phyloP scores from a whole-genome alignment of 345 rosid genomes.

The Populus simonii region DNA sequence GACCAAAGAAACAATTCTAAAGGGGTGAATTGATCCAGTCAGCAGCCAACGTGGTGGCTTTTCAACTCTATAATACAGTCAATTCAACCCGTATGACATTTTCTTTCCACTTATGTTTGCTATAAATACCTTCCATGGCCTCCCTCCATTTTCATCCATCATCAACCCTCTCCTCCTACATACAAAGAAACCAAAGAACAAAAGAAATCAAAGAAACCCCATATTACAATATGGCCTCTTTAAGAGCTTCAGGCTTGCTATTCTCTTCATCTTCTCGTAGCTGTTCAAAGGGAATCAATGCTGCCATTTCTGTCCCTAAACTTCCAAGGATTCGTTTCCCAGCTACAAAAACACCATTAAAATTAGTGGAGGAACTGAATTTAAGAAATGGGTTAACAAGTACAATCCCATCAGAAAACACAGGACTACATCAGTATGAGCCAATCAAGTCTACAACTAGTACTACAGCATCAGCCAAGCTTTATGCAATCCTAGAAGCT shows the following conservation, averaged over 20 bases:
- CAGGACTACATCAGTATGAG: not conserved
- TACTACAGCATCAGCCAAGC: constrained; percentile 26
- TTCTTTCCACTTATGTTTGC: not conserved
- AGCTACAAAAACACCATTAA: constrained; percentile 19
- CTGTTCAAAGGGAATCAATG: constrained; percentile 22
- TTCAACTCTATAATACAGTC: not conserved
- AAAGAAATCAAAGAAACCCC: not conserved
- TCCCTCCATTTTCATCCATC: not conserved
- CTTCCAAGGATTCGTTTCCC: constrained; percentile 37
- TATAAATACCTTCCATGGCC: not conserved
- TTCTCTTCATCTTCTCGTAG: constrained; percentile 26
- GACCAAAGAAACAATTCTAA: not conserved
- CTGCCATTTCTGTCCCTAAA: constrained; percentile 46
- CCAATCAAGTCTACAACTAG: not conserved
- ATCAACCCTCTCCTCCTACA: not conserved
- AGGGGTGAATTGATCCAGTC: not conserved
- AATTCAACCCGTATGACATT: not conserved
- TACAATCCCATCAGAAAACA: constrained; percentile 2
- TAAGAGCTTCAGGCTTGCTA: constrained; percentile 35
- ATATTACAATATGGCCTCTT: constrained; percentile 35
- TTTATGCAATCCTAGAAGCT: constrained; percentile 49
- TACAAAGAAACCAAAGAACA: not conserved
- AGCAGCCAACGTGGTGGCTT: not conserved
- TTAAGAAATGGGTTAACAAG: constrained; percentile 3
- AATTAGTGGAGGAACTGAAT: not conserved